A percentile compares a stretch with the other conserved stretches of the same genome.
These are phyloP conservation scores for Periconia digitata DNA, from an alignment of 2,329 filamentous ascomycete genomes.

Conservation along the genomic window DNA sequence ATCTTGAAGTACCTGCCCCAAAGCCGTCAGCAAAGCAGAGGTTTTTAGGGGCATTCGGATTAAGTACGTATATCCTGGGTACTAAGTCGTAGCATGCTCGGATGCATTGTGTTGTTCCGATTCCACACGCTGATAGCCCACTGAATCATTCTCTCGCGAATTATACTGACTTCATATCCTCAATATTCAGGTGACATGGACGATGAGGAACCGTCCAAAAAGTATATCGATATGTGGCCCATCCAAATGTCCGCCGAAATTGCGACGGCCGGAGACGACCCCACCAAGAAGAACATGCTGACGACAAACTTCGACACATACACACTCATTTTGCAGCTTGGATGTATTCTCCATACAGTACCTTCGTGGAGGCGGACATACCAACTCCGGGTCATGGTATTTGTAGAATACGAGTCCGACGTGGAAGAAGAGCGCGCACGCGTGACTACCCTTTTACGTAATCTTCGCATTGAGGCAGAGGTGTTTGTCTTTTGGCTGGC, in stretches of 20 bases:
- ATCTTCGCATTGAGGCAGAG: slow-evolving; percentile 77
- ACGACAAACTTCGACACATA: slow-evolving; percentile 93
- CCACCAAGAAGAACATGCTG: slow-evolving; percentile 60
- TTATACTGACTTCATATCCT: no score
- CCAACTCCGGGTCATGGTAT: slow-evolving; percentile 75
- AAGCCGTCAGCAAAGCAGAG: slow-evolving; percentile 33
- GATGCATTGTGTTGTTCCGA: no score
- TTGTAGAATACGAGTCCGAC: slow-evolving; percentile 86
- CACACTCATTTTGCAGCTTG: slow-evolving; percentile 81
- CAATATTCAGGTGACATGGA: slow-evolving; percentile 42
- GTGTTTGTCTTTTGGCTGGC: slow-evolving; percentile 82
- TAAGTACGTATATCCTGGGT: no score
- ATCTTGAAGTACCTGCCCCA: slow-evolving; percentile 66
- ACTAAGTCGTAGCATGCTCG: no score
- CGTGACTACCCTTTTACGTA: slow-evolving; percentile 74
- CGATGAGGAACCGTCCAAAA: slow-evolving; percentile 64
- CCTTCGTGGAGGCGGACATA: slow-evolving; percentile 77
- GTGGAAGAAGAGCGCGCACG: slow-evolving; percentile 75
- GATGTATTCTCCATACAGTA: slow-evolving; percentile 81
- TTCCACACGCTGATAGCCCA: no score
- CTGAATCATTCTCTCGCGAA: no score
- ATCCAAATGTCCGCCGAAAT: slow-evolving; percentile 92
- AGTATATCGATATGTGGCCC: slow-evolving; percentile 85
- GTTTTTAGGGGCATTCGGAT: slow-evolving; percentile 25
- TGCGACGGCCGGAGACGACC: slow-evolving; percentile 44